phyloP scores from a whole-genome alignment of 495 filamentous ascomycete genomes.

The Penicillium dipodomyicola region DNA sequence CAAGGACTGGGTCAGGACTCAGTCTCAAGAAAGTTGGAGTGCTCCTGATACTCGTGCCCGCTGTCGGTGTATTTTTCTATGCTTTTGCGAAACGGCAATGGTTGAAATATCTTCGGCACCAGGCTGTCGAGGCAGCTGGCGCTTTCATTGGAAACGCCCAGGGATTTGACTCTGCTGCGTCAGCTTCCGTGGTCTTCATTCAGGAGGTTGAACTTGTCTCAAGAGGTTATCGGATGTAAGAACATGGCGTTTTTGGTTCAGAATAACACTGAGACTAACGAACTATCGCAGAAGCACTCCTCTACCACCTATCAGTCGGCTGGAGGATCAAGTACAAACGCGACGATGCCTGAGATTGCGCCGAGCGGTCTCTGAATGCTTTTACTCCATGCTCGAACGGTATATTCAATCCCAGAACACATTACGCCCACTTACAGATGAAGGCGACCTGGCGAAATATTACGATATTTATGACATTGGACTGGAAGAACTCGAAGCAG shows the following conservation, averaged over 20 bases:
- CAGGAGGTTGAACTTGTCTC: conserved; percentile 97
- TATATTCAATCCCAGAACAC: conserved; percentile 64
- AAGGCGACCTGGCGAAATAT: conserved; percentile 81
- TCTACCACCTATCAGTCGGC: conserved; percentile 75
- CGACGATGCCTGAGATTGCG: conserved; percentile 78
- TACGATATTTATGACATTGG: conserved; percentile 90
- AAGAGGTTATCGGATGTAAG: conserved; percentile 87
- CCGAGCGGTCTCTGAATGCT: conserved; percentile 63
- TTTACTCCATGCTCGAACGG: conserved; percentile 65
- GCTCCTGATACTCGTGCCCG: conserved; percentile 54
- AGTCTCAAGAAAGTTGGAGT: conserved; percentile 52
- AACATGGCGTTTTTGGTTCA: not conserved
- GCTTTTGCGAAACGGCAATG: conserved; percentile 77
- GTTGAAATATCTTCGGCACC: conserved; percentile 76
- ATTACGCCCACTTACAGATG: conserved; percentile 69
- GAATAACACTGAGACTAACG: not conserved
- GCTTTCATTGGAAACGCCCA: conserved; percentile 73
- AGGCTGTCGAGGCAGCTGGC: conserved; percentile 72
- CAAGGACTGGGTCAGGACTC: conserved; percentile 34
- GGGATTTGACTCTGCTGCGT: conserved; percentile 76
- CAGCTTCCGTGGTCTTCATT: conserved; percentile 78
- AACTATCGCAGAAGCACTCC: conserved; percentile 65
- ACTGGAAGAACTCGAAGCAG: conserved; percentile 69
- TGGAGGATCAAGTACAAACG: conserved; percentile 75
- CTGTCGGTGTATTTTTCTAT: conserved; percentile 59